Evolutionary conservation across 306 rosid genomes (phyloP).

Genomic region (barrel medic (Medicago truncatula)): DNA sequence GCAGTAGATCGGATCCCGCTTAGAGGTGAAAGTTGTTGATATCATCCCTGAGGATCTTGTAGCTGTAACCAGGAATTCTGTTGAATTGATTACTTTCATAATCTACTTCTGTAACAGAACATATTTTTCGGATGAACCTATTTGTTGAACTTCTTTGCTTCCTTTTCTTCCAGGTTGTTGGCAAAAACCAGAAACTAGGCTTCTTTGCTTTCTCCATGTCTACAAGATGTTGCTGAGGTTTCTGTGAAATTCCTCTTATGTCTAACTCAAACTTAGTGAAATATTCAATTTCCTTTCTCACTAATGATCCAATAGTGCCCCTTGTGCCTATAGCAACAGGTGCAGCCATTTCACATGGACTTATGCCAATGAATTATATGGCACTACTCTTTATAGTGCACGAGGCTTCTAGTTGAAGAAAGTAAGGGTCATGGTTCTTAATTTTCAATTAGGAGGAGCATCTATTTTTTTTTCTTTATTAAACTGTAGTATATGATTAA

Average conservation of each 20-base stretch:
- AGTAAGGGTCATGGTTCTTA: slow-evolving; percentile 47
- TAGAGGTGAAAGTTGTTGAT: slow-evolving; percentile 41
- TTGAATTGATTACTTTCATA: slow-evolving; percentile 52
- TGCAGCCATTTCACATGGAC: slow-evolving; percentile 53
- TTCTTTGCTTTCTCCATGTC: slow-evolving; percentile 20
- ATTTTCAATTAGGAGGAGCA: slow-evolving; percentile 53
- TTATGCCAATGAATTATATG: slow-evolving; percentile 8
- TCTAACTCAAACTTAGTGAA: slow-evolving; percentile 71
- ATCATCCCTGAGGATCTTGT: slow-evolving; percentile 63
- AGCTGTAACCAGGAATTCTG: slow-evolving; percentile 66
- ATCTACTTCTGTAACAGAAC: slow-evolving; percentile 56
- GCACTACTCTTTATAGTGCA: slow-evolving; percentile 47
- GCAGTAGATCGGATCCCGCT: not conserved
- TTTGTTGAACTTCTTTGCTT: slow-evolving; percentile 46
- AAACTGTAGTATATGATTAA: slow-evolving; percentile 33
- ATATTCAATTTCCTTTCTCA: slow-evolving; percentile 74
- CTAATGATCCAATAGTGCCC: slow-evolving; percentile 83
- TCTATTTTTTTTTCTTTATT: slow-evolving; percentile 17
- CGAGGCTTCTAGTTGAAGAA: slow-evolving; percentile 63
- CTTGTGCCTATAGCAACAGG: slow-evolving; percentile 82
- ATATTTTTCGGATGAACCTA: slow-evolving; percentile 54
- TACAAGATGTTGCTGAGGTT: slow-evolving; percentile 47
- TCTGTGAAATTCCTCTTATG: slow-evolving; percentile 45
- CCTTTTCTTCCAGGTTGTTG: slow-evolving; percentile 52
- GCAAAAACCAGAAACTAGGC: slow-evolving; percentile 67